A percentile compares a stretch with the other conserved stretches of the same genome.
These are phyloP conservation scores for Phytophthora crassamura DNA, from an alignment of 352 stramenopile genomes.

Conservation along the genomic window DNA sequence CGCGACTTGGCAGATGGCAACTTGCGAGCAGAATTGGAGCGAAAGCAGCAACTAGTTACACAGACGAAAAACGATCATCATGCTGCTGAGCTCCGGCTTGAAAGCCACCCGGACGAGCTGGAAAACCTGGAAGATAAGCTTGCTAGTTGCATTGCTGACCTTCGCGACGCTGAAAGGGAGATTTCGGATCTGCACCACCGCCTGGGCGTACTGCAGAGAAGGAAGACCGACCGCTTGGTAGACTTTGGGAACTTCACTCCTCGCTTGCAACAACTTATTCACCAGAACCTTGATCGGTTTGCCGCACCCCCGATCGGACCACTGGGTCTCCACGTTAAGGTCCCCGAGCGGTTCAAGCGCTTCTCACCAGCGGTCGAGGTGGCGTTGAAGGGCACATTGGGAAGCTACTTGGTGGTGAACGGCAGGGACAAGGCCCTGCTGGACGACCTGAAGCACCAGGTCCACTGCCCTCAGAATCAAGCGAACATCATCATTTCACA, in stretches of 20 bases:
- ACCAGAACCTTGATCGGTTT: constrained; percentile 65
- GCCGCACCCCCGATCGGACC: constrained; percentile 68
- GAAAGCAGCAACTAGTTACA: constrained; percentile 47
- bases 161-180: constrained; percentile 59
- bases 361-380: constrained; percentile 69
- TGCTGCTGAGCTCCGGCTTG: constrained; percentile 22
- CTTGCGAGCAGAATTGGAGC: constrained; percentile 51
- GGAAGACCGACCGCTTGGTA: constrained; percentile 55
- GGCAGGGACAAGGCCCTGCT: constrained; percentile 72
- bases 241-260: constrained; percentile 68
- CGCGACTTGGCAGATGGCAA: constrained; percentile 51
- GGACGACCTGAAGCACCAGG: constrained; percentile 69
- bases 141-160: no score
- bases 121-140: constrained; percentile 15
- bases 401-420: constrained; percentile 75
- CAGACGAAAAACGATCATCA: constrained; percentile 43
- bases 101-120: constrained; percentile 22
- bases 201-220: constrained; percentile 42
- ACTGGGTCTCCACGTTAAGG: constrained; percentile 65
- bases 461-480: constrained; percentile 61
- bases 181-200: constrained; percentile 39
- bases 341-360: constrained; percentile 63
- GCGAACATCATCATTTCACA: constrained; percentile 75
- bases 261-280: constrained; percentile 68
- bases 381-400: constrained; percentile 64